Percentiles rank a stretch among this genome's conserved stretches.
phyloP scores from a whole-genome alignment of 2,329 filamentous ascomycete species.

The Bipolaris victoriae region DNA sequence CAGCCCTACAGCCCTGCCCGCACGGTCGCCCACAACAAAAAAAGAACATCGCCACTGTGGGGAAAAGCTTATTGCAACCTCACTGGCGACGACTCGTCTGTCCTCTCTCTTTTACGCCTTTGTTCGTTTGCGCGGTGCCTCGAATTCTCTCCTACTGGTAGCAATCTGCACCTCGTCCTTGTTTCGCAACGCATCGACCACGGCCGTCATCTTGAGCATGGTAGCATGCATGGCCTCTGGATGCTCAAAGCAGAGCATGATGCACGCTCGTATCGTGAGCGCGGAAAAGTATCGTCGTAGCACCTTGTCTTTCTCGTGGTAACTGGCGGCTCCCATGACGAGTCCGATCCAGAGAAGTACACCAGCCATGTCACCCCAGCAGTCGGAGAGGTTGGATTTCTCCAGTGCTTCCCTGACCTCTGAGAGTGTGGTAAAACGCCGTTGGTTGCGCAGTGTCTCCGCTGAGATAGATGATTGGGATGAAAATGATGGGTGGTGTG shows the following conservation, averaged over 20 bases:
- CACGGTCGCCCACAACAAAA: background rate
- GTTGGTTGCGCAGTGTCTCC: conserved; percentile 9
- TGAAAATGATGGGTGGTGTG: conserved; percentile 13
- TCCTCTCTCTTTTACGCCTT: background rate
- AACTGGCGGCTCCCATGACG: conserved; percentile 41
- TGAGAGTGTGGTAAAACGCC: conserved; percentile 23
- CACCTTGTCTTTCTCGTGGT: conserved; percentile 25
- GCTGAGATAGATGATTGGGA: conserved; percentile 18
- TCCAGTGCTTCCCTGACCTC: conserved; percentile 34
- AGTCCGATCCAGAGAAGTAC: conserved; percentile 48
- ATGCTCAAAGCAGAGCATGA: conserved; percentile 48
- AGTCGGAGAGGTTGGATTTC: conserved; percentile 40
- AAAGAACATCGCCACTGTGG: conserved; percentile 1
- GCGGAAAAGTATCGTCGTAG: conserved; percentile 43
- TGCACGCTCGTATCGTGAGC: conserved; percentile 38
- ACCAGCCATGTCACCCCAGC: conserved; percentile 48
- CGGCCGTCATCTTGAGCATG: conserved; percentile 35
- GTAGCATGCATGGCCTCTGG: conserved; percentile 39
- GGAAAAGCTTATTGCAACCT: conserved; percentile 21
- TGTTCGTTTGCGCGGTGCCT: conserved; percentile 23
- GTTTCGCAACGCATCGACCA: conserved; percentile 26
- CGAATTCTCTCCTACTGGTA: background rate
- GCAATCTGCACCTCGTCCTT: conserved; percentile 5
- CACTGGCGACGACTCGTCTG: background rate
- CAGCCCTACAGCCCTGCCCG: background rate